phyloP scores from a whole-genome alignment of 345 rosid species.

The Linum usitatissimum region DNA sequence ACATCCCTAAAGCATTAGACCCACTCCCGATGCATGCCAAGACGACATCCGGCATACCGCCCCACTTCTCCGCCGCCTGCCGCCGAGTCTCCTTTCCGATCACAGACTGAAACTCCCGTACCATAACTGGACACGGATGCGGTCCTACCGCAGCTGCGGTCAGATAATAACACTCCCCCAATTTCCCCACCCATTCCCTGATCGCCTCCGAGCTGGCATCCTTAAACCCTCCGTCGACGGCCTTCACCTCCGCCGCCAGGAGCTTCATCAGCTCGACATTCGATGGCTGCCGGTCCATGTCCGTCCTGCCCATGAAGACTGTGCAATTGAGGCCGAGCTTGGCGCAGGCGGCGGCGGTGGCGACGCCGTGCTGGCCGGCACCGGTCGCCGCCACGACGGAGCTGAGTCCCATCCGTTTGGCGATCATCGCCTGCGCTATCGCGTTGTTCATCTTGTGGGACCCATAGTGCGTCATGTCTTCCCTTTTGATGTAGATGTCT shows the following conservation, averaged over 20 bases:
- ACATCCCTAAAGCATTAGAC: slow-evolving; percentile 72
- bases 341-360: slow-evolving; percentile 82
- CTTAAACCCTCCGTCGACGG: slow-evolving; percentile 52
- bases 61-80: slow-evolving; percentile 76
- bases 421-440: slow-evolving; percentile 75
- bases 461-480: slow-evolving; percentile 70
- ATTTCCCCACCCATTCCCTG: slow-evolving; percentile 44
- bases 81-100: slow-evolving; percentile 77
- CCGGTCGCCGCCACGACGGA: slow-evolving; percentile 63
- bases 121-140: slow-evolving; percentile 75
- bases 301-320: slow-evolving; percentile 55
- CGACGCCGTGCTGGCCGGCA: slow-evolving; percentile 85
- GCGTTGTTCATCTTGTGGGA: slow-evolving; percentile 86
- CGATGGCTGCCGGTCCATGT: slow-evolving; percentile 53
- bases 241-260: slow-evolving; percentile 59
- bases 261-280: slow-evolving; percentile 50
- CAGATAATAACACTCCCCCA: slow-evolving; percentile 40
- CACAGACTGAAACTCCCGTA: slow-evolving; percentile 68
- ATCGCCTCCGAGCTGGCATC: slow-evolving; percentile 74
- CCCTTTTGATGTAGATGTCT: slow-evolving; percentile 71
- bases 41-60: slow-evolving; percentile 70
- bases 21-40: slow-evolving; percentile 84
- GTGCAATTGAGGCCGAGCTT: slow-evolving; percentile 53
- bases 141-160: slow-evolving; percentile 71
- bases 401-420: slow-evolving; percentile 57